Evolutionary conservation across 768 basidiomycete species (phyloP), one percentile per base, ranked within the genome.

Genomic region (Tephrocybe sp.): DNA sequence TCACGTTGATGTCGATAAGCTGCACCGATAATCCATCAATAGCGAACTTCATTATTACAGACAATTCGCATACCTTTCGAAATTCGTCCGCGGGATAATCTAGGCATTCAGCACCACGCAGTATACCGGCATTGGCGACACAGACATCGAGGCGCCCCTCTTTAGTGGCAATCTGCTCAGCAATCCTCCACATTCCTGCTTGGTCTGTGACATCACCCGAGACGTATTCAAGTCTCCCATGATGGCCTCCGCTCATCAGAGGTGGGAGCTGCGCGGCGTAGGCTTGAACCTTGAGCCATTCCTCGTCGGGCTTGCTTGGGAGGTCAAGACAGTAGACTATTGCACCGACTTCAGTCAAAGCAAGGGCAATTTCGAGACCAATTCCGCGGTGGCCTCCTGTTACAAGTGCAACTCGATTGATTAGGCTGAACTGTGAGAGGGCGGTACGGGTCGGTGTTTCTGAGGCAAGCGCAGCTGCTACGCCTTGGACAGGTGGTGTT

Each of bases 71-170:
- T 41, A 82, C 84, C 62, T 85, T 77, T 52, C 72, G 65, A 55
- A 84, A 87, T 45, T 82, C 72, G 32, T 75, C 68, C 10, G 66
- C 82, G 4, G 78, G 69, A 58, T 82, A 85, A 30, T 84, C 78
- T 59, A 85, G 60, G 48, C 80, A 82, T 20, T 77, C 76, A 20
- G 56, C 73, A 41, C 74, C 55, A 33, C 68, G 68, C 57, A 84
- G 57, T 40, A 87, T 77, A 8, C 85, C 87, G 26, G 87, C 86
- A 19, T 82, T 82, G 0, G 85, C 84, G 43, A 87, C 63, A 54
- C 83, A 85, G 14, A 82, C 68, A 60, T 89, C 85, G 58, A 89
- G 63, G 48, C 83, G 68, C 0, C 79, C 79, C 54, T 87, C 85
- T 60, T 72, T 74, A 44, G 77, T 66, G 0, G 72, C 82, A 36